Percentiles rank a stretch among this genome's conserved stretches.
These are phyloP conservation scores for Colletotrichum sidae DNA, from an alignment of 2,329 filamentous ascomycete genomes.

Conservation along the genomic window DNA sequence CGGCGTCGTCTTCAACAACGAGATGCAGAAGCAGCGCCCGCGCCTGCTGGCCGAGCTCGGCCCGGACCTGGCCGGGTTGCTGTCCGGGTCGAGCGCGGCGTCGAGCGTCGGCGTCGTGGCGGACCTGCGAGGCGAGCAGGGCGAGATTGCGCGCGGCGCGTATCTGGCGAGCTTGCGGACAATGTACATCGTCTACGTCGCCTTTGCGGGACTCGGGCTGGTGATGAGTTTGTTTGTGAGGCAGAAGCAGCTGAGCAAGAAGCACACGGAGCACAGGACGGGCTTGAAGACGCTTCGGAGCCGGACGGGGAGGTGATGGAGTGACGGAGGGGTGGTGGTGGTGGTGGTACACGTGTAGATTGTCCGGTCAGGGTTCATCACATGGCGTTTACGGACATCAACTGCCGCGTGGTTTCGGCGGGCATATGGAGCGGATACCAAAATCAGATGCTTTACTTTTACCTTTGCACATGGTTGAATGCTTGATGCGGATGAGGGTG, in stretches of 20 bases:
- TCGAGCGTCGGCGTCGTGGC: constrained; percentile 70
- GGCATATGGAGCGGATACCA: constrained; percentile 30
- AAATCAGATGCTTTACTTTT: not conserved
- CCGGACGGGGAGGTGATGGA: constrained; percentile 21
- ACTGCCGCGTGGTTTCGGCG: not conserved
- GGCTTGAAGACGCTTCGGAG: constrained; percentile 58
- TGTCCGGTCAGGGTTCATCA: not conserved
- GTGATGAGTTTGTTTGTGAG: constrained; percentile 60
- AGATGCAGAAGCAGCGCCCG: constrained; percentile 52
- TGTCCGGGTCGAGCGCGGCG: constrained; percentile 71
- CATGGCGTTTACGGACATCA: constrained; percentile 1
- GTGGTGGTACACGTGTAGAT: not conserved
- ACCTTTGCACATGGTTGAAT: not conserved
- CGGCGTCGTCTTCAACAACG: constrained; percentile 51
- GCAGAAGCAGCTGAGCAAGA: constrained; percentile 63
- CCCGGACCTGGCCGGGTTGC: constrained; percentile 57
- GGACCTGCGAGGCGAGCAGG: constrained; percentile 59
- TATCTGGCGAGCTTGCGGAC: constrained; percentile 63
- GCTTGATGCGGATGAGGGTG: not conserved
- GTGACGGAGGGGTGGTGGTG: not conserved
- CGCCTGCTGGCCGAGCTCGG: constrained; percentile 63
- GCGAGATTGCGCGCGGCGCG: constrained; percentile 54
- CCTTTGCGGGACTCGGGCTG: constrained; percentile 60
- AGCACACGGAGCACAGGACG: constrained; percentile 69
- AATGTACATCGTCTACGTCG: constrained; percentile 70